A percentile compares a stretch with the other conserved stretches of the same genome.
Conservation (phyloP, 305 asterid genomes). For the Fraxinus platypoda region DNA sequence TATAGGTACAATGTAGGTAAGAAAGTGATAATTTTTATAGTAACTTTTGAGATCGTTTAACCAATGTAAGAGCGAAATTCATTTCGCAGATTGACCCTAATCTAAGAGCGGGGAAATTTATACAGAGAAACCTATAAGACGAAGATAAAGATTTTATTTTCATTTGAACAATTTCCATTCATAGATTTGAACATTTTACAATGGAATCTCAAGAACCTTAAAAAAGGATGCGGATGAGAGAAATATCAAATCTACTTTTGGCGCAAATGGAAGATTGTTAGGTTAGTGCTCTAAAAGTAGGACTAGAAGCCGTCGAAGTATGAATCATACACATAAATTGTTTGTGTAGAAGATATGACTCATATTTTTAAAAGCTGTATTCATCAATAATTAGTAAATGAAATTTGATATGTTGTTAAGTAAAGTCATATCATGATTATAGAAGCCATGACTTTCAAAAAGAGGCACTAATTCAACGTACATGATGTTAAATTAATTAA, state of each 20-base stretch:
- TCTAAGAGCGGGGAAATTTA: background rate
- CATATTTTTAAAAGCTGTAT: too few species aligned
- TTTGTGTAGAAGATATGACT: background rate
- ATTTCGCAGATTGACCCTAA: background rate
- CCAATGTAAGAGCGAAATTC: background rate
- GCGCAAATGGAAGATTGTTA: background rate
- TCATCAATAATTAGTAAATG: too few species aligned
- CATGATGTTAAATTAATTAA: background rate
- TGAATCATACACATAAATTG: too few species aligned
- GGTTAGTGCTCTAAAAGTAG: background rate
- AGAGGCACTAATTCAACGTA: background rate
- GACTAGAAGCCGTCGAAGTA: background rate
- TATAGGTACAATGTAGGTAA: background rate
- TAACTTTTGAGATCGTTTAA: background rate
- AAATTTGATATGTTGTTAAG: too few species aligned
- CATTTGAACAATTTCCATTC: background rate
- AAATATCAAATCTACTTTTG: too few species aligned
- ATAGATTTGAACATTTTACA: background rate
- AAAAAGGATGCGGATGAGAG: too few species aligned
- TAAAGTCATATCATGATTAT: background rate
- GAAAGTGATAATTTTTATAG: background rate
- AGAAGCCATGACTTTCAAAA: background rate
- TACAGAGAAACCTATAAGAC: background rate
- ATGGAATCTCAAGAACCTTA: background rate
- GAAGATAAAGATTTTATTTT: too few species aligned